Evolutionary conservation across 192 early-diverging fungal species (phyloP).

Genomic region (Linnemannia exigua): DNA sequence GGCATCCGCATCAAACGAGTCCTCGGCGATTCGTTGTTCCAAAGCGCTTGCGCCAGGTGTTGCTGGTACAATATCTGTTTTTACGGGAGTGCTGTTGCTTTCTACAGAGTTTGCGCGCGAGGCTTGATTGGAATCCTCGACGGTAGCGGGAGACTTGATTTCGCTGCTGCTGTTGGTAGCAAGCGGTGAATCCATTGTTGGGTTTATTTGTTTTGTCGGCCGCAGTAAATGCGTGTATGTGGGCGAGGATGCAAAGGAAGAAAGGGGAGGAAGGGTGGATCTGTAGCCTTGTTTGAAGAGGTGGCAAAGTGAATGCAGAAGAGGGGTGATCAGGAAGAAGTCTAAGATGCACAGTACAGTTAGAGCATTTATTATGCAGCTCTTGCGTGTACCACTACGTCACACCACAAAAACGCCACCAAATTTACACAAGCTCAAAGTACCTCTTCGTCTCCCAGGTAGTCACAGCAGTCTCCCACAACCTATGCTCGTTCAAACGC

Average conservation of each 20-base stretch:
- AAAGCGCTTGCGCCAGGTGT: conserved; percentile 12
- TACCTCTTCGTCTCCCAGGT: conserved; percentile 79
- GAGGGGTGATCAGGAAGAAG: background rate
- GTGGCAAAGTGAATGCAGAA: background rate
- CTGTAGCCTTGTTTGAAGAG: background rate
- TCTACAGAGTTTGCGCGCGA: conserved; percentile 41
- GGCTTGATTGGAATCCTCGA: conserved; percentile 20
- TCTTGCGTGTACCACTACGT: background rate
- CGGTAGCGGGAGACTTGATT: conserved; percentile 21
- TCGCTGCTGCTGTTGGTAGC: conserved; percentile 15
- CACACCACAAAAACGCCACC: background rate
- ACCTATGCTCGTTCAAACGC: conserved; percentile 79
- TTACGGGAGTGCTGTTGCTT: conserved; percentile 12
- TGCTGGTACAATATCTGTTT: background rate
- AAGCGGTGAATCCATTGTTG: conserved; percentile 41
- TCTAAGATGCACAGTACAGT: background rate
- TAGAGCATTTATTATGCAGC: too few relatives aligned
- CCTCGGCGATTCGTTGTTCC: conserved; percentile 67
- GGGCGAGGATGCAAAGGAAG: background rate
- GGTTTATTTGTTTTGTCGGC: background rate
- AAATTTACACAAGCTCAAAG: conserved; percentile 71
- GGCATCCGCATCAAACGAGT: conserved; percentile 73
- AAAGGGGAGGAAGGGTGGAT: background rate
- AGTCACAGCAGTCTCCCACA: conserved; percentile 82
- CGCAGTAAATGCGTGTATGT: background rate